A percentile compares a stretch with the other conserved stretches of the same genome.
Evolutionary conservation across 1,139 yeast genomes (phyloP).

Genomic region (Geotrichum candidum): DNA sequence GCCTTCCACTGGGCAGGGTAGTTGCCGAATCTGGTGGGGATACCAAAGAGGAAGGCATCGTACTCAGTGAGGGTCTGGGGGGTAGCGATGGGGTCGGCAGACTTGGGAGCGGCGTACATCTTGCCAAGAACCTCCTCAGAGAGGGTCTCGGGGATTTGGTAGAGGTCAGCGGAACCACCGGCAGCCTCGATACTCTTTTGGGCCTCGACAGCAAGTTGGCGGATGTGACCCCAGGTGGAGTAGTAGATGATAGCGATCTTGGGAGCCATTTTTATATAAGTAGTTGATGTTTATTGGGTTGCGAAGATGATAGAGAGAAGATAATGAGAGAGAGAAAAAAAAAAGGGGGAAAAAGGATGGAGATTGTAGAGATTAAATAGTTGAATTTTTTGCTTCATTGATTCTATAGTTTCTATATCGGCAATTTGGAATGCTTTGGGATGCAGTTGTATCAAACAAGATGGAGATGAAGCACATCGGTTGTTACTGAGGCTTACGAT

Average conservation of each 20-base stretch:
- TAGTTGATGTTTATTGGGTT: conserved; percentile 13
- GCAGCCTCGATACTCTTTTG: conserved; percentile 62
- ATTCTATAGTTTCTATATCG: neutral
- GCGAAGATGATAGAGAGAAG: conserved; percentile 7
- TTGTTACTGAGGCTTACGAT: neutral
- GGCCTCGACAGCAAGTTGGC: conserved; percentile 57
- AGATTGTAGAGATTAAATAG: neutral
- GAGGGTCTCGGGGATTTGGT: conserved; percentile 71
- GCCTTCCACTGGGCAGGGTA: conserved; percentile 70
- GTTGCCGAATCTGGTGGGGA: conserved; percentile 52
- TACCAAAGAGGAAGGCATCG: conserved; percentile 47
- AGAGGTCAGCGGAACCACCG: conserved; percentile 61
- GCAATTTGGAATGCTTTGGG: neutral
- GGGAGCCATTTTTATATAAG: conserved; percentile 37
- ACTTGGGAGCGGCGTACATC: conserved; percentile 52
- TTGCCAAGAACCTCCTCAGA: conserved; percentile 48
- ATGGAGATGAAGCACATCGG: neutral
- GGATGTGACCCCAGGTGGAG: conserved; percentile 71
- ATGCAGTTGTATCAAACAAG: neutral
- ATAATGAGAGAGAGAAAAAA: neutral
- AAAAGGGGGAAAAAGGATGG: neutral
- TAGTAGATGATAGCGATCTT: conserved; percentile 62
- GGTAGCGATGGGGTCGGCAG: conserved; percentile 62
- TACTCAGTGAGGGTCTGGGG: conserved; percentile 48
- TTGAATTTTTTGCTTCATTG: neutral